Base-by-base conservation (phyloP, 768 basidiomycete genomes). In the Boletus fagicola region DNA sequence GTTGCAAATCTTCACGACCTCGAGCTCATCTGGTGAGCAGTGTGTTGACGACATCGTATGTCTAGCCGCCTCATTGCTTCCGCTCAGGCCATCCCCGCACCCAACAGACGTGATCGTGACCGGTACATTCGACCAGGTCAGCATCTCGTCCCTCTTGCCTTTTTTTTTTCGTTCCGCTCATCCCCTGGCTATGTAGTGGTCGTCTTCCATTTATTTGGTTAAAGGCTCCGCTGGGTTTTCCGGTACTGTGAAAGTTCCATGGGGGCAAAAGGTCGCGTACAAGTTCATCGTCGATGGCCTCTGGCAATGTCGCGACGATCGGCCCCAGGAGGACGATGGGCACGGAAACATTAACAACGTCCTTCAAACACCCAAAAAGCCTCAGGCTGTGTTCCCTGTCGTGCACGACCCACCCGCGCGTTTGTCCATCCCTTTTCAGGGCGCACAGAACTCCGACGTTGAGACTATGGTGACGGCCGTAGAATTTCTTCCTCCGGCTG, bases 241-340 rank as follows among this genome's bases (percentile, higher is more conserved):
- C 52, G 83, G 78, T 22, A 76, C 71, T 5, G 74, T 81, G 24
- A 66, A 72, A 49, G 74, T 91, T 31, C 85, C 87, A 1, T 90
- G 82, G 82, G 82, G 77, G 47, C 67, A 80, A 49, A 86, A 83
- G 64, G 74, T 89, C 55, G 65, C 75, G 8, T 93, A 88, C 82
- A 93, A 93, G 72, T 93, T 84, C 68, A 76, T 92, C 68, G 89
- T 92, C 52, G 91, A 93, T 67, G 86, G 84, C 36, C 64, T 71
- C 57, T 92, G 88, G 90, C 63, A 75, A 48, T 76, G 78, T 47
- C 77, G 78, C 47, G 76, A 79, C 36, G 77, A 78, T 57, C 77
- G 78, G 55, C 83, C 85, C 7, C 83, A 82, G 51, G 87, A 89
- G 70, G 66, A 72, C 1, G 89, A 92, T 64, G 68, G 70, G 10